These are phyloP conservation scores for Persicaria maculosa DNA, from an alignment of 148 eudicot species.

Conservation along the genomic window DNA sequence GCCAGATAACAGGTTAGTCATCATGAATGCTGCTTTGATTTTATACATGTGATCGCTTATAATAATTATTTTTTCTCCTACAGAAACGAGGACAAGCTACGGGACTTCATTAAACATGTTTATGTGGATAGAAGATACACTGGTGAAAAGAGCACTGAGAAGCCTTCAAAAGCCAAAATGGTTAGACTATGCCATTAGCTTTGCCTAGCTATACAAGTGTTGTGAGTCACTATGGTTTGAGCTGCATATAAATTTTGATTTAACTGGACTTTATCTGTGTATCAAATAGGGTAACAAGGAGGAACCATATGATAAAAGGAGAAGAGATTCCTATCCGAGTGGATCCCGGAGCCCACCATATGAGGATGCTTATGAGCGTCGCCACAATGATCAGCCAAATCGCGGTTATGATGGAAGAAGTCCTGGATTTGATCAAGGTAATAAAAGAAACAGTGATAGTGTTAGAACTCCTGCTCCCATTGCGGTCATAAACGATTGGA, in stretches of 20 bases:
- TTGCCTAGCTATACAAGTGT: background rate
- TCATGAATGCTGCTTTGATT: background rate
- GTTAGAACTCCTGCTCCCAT: conserved; percentile 64
- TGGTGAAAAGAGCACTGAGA: conserved; percentile 70
- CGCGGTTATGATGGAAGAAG: conserved; percentile 70
- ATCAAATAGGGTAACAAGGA: conserved; percentile 61
- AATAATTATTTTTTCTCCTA: background rate
- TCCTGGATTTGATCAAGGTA: conserved; percentile 64
- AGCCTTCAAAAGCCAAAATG: conserved; percentile 61
- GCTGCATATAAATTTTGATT: background rate
- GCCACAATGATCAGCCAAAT: conserved; percentile 57
- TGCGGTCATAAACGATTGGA: conserved; percentile 71
- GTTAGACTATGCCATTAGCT: conserved; percentile 21
- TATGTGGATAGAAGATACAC: conserved; percentile 88
- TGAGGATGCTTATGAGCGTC: conserved; percentile 55
- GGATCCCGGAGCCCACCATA: conserved; percentile 79
- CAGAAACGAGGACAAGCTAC: conserved; percentile 80
- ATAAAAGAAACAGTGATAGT: conserved; percentile 40
- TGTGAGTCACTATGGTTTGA: background rate
- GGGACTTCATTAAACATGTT: conserved; percentile 88
- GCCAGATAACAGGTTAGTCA: conserved; percentile 16
- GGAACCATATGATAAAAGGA: conserved; percentile 49
- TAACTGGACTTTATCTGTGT: conserved; percentile 17
- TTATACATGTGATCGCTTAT: background rate
- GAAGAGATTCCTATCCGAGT: conserved; percentile 41